phyloP scores from a whole-genome alignment of 768 basidiomycete genomes.

The Pleurotus tuoliensis region DNA sequence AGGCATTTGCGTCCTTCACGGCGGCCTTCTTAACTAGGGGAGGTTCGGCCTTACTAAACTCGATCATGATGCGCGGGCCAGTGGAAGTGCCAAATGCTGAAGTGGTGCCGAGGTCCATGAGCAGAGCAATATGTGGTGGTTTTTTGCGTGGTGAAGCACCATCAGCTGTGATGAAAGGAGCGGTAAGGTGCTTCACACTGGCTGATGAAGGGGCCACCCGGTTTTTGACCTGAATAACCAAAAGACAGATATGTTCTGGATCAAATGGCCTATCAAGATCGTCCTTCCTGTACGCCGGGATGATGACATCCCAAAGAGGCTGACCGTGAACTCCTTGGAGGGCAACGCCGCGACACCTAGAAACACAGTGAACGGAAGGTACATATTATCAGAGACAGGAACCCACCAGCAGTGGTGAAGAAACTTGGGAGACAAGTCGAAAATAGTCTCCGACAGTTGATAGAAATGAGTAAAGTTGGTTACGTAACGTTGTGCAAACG shows the following conservation, averaged over 20 bases:
- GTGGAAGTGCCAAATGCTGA: too few relatives aligned
- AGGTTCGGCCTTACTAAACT: too few relatives aligned
- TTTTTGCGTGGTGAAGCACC: neutral
- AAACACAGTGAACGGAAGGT: neutral
- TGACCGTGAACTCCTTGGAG: conserved; percentile 1
- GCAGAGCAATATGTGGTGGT: neutral
- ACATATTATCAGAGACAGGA: neutral
- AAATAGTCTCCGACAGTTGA: conserved; percentile 1
- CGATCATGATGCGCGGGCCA: too few relatives aligned
- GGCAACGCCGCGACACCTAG: conserved; percentile 5
- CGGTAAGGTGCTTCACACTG: neutral
- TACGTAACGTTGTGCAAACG: neutral
- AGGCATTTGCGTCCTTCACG: too few relatives aligned
- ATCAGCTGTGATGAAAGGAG: neutral
- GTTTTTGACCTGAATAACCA: conserved; percentile 2
- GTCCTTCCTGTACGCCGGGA: conserved; percentile 1
- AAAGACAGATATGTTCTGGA: neutral
- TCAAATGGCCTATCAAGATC: conserved; percentile 7
- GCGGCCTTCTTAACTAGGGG: too few relatives aligned
- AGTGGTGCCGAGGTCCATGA: conserved; percentile 7
- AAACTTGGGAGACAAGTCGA: neutral
- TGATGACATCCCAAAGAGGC: conserved; percentile 1
- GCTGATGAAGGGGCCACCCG: neutral
- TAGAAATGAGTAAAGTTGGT: conserved; percentile 9
- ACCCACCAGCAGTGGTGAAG: neutral